phyloP scores from a whole-genome alignment of 1,284 basidiomycete genomes.

The Cutaneotrichosporon cutaneum region DNA sequence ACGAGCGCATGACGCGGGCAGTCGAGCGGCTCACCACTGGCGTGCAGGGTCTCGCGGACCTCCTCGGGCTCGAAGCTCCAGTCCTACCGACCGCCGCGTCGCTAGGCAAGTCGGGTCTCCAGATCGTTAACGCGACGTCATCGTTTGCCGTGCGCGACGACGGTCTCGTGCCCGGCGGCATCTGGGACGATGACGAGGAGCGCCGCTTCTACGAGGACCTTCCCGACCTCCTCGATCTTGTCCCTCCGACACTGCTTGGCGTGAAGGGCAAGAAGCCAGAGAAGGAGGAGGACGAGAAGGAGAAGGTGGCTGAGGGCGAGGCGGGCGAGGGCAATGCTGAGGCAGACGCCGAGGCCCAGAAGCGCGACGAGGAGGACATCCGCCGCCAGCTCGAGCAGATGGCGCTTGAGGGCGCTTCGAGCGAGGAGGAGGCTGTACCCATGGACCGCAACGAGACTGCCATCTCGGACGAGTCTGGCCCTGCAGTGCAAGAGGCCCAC shows the following conservation, averaged over 20 bases:
- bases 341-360: slow-evolving; percentile 29
- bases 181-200: slow-evolving; percentile 99
- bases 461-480: slow-evolving; percentile 15
- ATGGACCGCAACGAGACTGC: slow-evolving; percentile 24
- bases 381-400: slow-evolving; percentile 51
- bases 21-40: slow-evolving; percentile 86
- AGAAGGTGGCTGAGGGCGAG: slow-evolving; percentile 22
- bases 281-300: slow-evolving; percentile 20
- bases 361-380: slow-evolving; percentile 57
- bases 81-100: slow-evolving; percentile 70
- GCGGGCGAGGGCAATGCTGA: slow-evolving; percentile 29
- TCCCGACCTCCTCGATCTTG: slow-evolving; percentile 84
- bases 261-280: slow-evolving; percentile 61
- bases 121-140: slow-evolving; percentile 55
- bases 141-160: slow-evolving; percentile 61
- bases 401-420: slow-evolving; percentile 33
- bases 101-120: slow-evolving; percentile 50
- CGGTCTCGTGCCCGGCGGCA: slow-evolving; percentile 63
- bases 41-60: slow-evolving; percentile 85
- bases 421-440: not conserved
- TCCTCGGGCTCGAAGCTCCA: slow-evolving; percentile 78
- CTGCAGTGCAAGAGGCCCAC: slow-evolving; percentile 30
- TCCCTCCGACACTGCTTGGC: slow-evolving; percentile 84
- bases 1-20: slow-evolving; percentile 94
- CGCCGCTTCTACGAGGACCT: slow-evolving; percentile 91